Evolutionary conservation across 2,329 filamentous ascomycete genomes (phyloP).

Genomic region (Exophiala viscosa): DNA sequence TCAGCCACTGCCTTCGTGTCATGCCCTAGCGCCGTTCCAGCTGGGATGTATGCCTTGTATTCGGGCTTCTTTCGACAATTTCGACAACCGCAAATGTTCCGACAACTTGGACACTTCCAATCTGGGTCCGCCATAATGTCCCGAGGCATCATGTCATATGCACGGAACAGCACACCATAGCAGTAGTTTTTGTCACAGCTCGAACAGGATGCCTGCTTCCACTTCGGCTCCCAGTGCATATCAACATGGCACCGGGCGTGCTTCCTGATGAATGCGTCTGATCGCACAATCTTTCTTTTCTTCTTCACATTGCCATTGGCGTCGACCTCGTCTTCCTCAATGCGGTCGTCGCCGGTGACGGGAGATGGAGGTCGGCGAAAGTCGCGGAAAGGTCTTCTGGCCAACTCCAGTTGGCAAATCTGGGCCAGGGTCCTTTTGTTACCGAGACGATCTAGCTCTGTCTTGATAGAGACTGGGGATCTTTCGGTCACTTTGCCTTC

Average conservation of each 20-base stretch:
- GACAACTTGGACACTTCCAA: constrained; percentile 88
- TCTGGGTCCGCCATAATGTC: constrained; percentile 72
- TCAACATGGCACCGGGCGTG: constrained; percentile 74
- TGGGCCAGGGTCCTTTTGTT: constrained; percentile 77
- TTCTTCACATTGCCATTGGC: constrained; percentile 61
- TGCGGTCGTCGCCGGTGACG: constrained; percentile 39
- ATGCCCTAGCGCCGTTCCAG: constrained; percentile 81
- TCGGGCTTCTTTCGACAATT: constrained; percentile 65
- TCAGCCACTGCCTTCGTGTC: constrained; percentile 89
- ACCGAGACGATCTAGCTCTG: constrained; percentile 62
- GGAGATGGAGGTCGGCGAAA: constrained; percentile 58
- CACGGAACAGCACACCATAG: constrained; percentile 87
- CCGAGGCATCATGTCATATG: constrained; percentile 85
- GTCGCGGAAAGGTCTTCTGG: constrained; percentile 75
- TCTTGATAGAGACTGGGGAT: constrained; percentile 67
- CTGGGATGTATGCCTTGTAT: constrained; percentile 79
- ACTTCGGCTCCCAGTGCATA: constrained; percentile 71
- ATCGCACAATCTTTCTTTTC: constrained; percentile 62
- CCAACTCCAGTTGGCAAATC: constrained; percentile 88
- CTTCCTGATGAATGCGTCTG: constrained; percentile 48
- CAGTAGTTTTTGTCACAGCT: constrained; percentile 77
- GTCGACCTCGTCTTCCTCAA: constrained; percentile 46
- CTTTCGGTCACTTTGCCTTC: constrained; percentile 63
- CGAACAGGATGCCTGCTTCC: constrained; percentile 79
- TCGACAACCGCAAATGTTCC: constrained; percentile 81